Conservation (phyloP, 2,329 filamentous ascomycete genomes). For the Hypomyces perniciosus region DNA sequence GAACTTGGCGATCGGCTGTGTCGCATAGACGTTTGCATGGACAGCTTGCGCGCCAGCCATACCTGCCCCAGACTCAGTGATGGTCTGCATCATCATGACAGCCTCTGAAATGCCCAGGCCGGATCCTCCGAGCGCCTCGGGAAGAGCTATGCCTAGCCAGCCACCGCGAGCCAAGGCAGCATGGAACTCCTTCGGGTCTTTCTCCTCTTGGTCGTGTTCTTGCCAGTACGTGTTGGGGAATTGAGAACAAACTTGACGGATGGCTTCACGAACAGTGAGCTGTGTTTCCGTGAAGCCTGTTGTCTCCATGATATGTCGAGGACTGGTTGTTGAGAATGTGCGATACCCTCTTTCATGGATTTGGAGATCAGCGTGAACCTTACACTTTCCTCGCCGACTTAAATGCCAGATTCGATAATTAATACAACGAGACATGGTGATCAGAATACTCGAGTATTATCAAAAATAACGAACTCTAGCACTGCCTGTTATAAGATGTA, state of each 20-base stretch:
- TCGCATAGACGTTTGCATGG: constrained; percentile 66
- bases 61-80: constrained; percentile 70
- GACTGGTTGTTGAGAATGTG: constrained; percentile 31
- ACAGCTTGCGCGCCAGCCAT: constrained; percentile 64
- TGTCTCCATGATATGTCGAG: constrained; percentile 57
- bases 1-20: constrained; percentile 68
- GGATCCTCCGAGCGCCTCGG: constrained; percentile 66
- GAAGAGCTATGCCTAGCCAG: constrained; percentile 76
- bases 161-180: constrained; percentile 67
- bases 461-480: too few species aligned
- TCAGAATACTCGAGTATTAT: too few species aligned
- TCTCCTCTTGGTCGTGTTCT: constrained; percentile 61
- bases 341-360: background rate
- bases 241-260: constrained; percentile 60
- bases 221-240: constrained; percentile 76
- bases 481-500: too few species aligned
- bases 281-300: constrained; percentile 68
- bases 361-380: too few species aligned
- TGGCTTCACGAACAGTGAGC: constrained; percentile 63
- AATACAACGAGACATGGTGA: too few species aligned
- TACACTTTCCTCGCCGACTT: too few species aligned
- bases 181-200: constrained; percentile 71
- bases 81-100: constrained; percentile 82
- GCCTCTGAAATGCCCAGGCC: constrained; percentile 75
- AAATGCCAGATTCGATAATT: too few species aligned